These are phyloP conservation scores for Metschnikowia henanensis DNA, from an alignment of 805 yeast species.

Conservation along the genomic window DNA sequence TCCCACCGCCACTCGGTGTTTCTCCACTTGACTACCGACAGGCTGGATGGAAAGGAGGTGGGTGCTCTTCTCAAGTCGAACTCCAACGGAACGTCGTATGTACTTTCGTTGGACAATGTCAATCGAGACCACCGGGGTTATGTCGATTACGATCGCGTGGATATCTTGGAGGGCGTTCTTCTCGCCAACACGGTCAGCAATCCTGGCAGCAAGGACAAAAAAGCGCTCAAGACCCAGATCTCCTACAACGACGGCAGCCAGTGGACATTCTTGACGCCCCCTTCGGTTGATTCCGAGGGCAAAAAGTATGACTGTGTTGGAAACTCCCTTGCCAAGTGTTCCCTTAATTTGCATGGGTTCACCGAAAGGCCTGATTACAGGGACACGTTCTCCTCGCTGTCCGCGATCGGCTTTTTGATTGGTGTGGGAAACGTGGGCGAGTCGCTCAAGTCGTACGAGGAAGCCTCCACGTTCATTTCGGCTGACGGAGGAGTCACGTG, in stretches of 20 bases:
- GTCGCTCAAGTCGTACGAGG: slow-evolving; percentile 45
- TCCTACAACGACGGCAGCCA: slow-evolving; percentile 91
- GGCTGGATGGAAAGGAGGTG: slow-evolving; percentile 51
- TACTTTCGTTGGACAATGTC: slow-evolving; percentile 63
- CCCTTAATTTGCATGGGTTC: slow-evolving; percentile 84
- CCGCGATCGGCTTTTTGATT: slow-evolving; percentile 85
- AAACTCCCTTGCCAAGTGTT: slow-evolving; percentile 57
- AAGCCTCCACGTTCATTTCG: slow-evolving; percentile 72
- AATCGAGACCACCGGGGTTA: slow-evolving; percentile 73
- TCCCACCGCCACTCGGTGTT: slow-evolving; percentile 71
- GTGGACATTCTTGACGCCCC: slow-evolving; percentile 76
- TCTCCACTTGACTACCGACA: slow-evolving; percentile 75
- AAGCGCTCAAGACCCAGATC: slow-evolving; percentile 67
- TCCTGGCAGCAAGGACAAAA: slow-evolving; percentile 41
- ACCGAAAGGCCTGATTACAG: slow-evolving; percentile 84
- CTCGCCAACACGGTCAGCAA: slow-evolving; percentile 70
- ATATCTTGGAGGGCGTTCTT: slow-evolving; percentile 82
- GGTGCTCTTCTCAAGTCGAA: slow-evolving; percentile 88
- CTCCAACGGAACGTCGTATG: slow-evolving; percentile 87
- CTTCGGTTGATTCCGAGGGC: slow-evolving; percentile 61
- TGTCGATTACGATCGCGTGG: slow-evolving; percentile 87
- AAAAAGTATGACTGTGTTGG: slow-evolving; percentile 54
- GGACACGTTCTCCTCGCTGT: slow-evolving; percentile 83
- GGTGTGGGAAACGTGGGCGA: slow-evolving; percentile 95
- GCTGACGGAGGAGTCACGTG: slow-evolving; percentile 92